These are phyloP conservation scores for Klebsormidium nitens DNA, from an alignment of 139 green algal species.

Conservation along the genomic window DNA sequence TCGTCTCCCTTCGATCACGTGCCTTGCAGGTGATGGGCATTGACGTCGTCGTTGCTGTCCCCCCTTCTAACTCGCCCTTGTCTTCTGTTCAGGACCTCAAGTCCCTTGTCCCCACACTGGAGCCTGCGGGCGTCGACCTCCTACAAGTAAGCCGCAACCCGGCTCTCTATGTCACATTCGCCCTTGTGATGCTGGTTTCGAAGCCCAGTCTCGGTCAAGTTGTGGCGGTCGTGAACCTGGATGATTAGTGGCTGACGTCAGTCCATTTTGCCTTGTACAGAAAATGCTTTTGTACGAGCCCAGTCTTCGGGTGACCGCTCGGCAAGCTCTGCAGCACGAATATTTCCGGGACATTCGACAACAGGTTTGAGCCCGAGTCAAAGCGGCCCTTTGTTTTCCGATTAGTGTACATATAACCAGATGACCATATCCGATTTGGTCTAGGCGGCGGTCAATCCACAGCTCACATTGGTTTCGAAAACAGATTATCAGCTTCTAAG, in stretches of 20 bases:
- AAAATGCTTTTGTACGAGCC: conserved; percentile 41
- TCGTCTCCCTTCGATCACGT: not conserved
- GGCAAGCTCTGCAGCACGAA: conserved; percentile 29
- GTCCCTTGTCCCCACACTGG: conserved; percentile 13
- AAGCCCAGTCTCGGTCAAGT: not conserved
- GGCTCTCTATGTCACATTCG: not conserved
- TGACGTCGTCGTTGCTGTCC: conserved; percentile 2
- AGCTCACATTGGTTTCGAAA: too few relatives aligned
- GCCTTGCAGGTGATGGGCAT: not conserved
- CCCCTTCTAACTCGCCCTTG: not conserved
- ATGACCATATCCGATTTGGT: too few relatives aligned
- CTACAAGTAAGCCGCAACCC: conserved; percentile 8
- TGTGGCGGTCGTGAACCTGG: not conserved
- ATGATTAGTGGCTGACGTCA: not conserved
- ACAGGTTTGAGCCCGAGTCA: too few relatives aligned
- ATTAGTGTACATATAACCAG: too few relatives aligned
- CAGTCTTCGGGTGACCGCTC: conserved; percentile 27
- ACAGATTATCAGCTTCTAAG: too few relatives aligned
- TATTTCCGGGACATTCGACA: conserved; percentile 42
- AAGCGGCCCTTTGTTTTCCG: too few relatives aligned
- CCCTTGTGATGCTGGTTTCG: not conserved
- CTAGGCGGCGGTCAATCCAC: too few relatives aligned
- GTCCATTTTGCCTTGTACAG: conserved; percentile 7
- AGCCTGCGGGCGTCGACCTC: conserved; percentile 17
- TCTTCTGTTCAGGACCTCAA: conserved; percentile 3